These are phyloP conservation scores for Diospyros lotus DNA, from an alignment of 148 eudicot genomes.

Conservation along the genomic window DNA sequence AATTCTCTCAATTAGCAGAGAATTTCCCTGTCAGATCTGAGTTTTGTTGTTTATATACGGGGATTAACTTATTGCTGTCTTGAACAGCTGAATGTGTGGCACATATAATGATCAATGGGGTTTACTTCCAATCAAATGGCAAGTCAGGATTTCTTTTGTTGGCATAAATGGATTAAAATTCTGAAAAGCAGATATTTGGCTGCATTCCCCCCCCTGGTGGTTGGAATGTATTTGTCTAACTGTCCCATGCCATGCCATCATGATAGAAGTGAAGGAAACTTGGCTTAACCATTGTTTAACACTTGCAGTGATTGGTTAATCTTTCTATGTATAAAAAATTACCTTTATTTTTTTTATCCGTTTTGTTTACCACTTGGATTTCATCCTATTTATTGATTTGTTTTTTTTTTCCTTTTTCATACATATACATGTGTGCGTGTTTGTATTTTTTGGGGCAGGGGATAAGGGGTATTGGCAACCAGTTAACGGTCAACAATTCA, in stretches of 20 bases:
- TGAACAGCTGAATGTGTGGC: not conserved
- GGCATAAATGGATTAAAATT: not conserved
- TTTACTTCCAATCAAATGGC: not conserved
- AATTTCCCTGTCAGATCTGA: too few species aligned
- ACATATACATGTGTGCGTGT: too few species aligned
- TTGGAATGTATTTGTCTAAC: not conserved
- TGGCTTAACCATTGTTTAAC: not conserved
- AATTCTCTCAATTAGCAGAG: too few species aligned
- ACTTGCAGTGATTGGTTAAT: not conserved
- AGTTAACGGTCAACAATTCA: too few species aligned
- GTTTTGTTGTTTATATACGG: too few species aligned
- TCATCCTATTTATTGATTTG: too few species aligned
- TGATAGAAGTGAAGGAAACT: not conserved
- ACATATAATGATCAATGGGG: not conserved
- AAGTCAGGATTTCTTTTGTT: not conserved
- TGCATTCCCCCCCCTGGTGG: not conserved
- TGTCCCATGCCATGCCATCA: not conserved
- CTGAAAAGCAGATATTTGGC: not conserved
- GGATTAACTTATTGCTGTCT: not conserved
- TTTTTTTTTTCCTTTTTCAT: too few species aligned
- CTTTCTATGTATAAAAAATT: not conserved
- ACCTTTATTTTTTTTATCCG: too few species aligned
- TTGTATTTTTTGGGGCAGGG: too few species aligned
- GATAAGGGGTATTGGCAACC: too few species aligned
- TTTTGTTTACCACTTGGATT: too few species aligned